These are phyloP conservation scores for Coniosporium tulheliwenetii DNA, from an alignment of 2,329 filamentous ascomycete species.

Conservation along the genomic window DNA sequence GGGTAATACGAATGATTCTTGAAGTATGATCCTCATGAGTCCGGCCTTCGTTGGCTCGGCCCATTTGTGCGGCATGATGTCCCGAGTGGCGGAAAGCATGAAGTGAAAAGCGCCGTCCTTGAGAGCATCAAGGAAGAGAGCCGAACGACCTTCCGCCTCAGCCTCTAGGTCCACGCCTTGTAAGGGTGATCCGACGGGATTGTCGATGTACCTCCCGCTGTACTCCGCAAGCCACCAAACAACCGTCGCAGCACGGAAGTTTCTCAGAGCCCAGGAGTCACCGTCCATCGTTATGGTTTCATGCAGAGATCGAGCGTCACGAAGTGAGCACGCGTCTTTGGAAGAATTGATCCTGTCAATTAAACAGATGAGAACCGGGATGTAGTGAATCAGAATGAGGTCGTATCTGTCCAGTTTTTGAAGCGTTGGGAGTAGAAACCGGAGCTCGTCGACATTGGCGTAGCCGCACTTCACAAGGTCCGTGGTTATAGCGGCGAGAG, in stretches of 20 bases:
- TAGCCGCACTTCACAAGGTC: conserved; percentile 64
- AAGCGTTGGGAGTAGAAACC: conserved; percentile 50
- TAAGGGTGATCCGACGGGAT: conserved; percentile 42
- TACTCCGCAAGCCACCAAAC: conserved; percentile 90
- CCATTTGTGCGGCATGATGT: conserved; percentile 69
- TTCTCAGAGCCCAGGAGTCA: conserved; percentile 54
- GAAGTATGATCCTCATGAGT: conserved; percentile 67
- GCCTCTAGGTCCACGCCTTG: conserved; percentile 45
- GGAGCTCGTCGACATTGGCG: conserved; percentile 56
- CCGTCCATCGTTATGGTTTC: conserved; percentile 50
- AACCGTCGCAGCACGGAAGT: conserved; percentile 62
- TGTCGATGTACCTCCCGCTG: conserved; percentile 74
- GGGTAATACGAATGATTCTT: conserved; percentile 57
- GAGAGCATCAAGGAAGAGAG: conserved; percentile 53
- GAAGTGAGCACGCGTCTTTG: conserved; percentile 51
- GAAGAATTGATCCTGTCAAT: conserved; percentile 66
- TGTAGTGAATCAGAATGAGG: conserved; percentile 57
- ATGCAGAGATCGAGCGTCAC: conserved; percentile 57
- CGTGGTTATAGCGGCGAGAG: conserved; percentile 64
- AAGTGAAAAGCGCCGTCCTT: conserved; percentile 90
- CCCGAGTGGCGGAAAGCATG: conserved; percentile 68
- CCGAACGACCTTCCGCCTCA: conserved; percentile 57
- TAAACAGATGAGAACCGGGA: conserved; percentile 64
- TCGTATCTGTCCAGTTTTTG: conserved; percentile 67
- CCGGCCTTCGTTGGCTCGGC: conserved; percentile 73